Base-by-base conservation (phyloP, 164 flowering plant genomes). In the Nelumbo lutea region DNA sequence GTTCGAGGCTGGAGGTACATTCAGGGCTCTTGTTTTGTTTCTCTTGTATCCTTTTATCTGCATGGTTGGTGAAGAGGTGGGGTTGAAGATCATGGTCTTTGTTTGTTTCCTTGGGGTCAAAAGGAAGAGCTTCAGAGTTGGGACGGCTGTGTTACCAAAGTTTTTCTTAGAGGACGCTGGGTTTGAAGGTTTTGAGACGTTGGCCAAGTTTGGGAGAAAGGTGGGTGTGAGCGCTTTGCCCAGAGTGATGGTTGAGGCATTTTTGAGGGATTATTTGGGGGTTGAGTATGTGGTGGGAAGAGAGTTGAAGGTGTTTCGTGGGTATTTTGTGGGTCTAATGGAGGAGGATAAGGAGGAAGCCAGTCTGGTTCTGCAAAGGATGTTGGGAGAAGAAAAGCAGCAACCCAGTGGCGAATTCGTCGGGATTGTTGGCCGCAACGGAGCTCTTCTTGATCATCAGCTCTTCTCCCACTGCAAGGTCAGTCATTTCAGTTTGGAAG, bases 391-490 rank as follows among this genome's bases (percentile, higher is more conserved):
- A 9, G 11, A 61, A 2, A 41, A 27, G 27, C 27, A 68, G 8
- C 45, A 68, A 3, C 52, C 42, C 41, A 60, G 65, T 57, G 50
- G 55, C 15, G 66, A 73, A 60, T 64, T 73, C 38, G 68, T 83
- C 65, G 85, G 84, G 40, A 66, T 82, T 41, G 46, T 61, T 59
- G 52, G 68, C 65, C 60, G 63, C 65, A 68, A 61, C 51, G 64
- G 55, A 27, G 56, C 66, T 5, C 68, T 27, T 27, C 27, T 67
- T 67, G 74, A 71, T 67, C 74, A 77, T 55, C 73, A 66, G 3
- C 3, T 81, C 6, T 80, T 84, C 64, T 75, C 82, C 63, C 67
- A 44, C 9, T 84, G 87, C 78, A 76, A 82, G 85, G 87, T 83
- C 39, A 61, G 62, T 50, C 44, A 38, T 57, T 4, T 46, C 27